Evolutionary conservation across 2,329 filamentous ascomycete genomes (phyloP).

Genomic region (Cladosporium halotolerans): DNA sequence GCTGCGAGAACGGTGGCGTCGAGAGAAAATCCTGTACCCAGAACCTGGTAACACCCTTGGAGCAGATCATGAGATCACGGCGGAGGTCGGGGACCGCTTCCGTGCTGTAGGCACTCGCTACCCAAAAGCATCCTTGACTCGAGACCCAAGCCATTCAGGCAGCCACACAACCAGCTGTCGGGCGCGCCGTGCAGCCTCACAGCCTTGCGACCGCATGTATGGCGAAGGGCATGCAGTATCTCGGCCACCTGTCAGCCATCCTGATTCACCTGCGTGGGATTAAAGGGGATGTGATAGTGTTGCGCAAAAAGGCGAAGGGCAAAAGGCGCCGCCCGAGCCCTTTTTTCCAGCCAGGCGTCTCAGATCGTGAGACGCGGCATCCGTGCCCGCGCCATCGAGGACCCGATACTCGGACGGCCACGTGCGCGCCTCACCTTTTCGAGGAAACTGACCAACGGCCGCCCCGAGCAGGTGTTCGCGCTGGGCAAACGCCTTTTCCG

Average conservation of each 20-base stretch:
- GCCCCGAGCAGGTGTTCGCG: conserved; percentile 8
- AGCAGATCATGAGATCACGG: conserved; percentile 6
- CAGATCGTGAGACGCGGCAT: conserved; percentile 7
- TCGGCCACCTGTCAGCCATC: background rate
- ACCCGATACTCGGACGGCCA: conserved; percentile 1
- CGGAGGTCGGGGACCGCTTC: background rate
- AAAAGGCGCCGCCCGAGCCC: background rate
- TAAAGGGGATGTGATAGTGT: background rate
- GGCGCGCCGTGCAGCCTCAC: background rate
- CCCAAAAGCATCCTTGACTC: conserved; percentile 7
- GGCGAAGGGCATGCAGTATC: too few relatives aligned
- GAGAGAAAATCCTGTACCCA: background rate
- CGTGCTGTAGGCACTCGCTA: background rate
- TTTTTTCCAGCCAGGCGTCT: conserved; percentile 11
- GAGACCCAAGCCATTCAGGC: conserved; percentile 1
- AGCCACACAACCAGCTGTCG: conserved; percentile 2
- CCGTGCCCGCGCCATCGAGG: conserved; percentile 1
- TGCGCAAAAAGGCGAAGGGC: too few relatives aligned
- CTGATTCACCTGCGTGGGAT: background rate
- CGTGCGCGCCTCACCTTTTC: conserved; percentile 8
- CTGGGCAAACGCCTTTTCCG: conserved; percentile 6
- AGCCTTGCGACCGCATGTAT: background rate
- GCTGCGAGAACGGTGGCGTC: background rate
- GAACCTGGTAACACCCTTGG: conserved; percentile 5
- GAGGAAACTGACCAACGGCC: conserved; percentile 1